phyloP scores from a whole-genome alignment of 164 flowering plant genomes.

The Paratinospora sagittata region DNA sequence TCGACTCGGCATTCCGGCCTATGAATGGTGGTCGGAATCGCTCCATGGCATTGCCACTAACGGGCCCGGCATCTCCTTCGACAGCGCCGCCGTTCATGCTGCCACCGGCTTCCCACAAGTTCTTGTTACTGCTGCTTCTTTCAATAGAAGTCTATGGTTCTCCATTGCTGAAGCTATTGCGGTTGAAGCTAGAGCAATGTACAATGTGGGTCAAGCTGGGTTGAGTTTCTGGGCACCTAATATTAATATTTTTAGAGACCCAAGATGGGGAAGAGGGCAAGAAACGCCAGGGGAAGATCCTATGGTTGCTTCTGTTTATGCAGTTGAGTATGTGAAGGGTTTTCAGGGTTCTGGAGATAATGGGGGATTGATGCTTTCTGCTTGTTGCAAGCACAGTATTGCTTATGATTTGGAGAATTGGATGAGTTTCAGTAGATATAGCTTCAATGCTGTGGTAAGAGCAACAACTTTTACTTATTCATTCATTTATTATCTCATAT shows the following conservation, averaged over 20 bases:
- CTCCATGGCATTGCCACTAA: slow-evolving; percentile 73
- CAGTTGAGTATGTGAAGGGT: slow-evolving; percentile 59
- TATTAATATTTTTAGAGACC: slow-evolving; percentile 77
- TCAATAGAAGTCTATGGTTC: slow-evolving; percentile 58
- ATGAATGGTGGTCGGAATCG: slow-evolving; percentile 87
- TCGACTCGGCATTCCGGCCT: slow-evolving; percentile 59
- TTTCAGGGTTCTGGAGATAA: slow-evolving; percentile 37
- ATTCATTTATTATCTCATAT: no score
- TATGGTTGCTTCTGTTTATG: slow-evolving; percentile 50
- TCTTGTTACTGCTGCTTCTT: slow-evolving; percentile 48
- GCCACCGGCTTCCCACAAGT: slow-evolving; percentile 84
- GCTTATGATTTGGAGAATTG: slow-evolving; percentile 96
- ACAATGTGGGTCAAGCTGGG: slow-evolving; percentile 72
- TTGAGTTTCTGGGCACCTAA: slow-evolving; percentile 82
- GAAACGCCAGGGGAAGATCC: slow-evolving; percentile 95
- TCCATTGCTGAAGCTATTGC: slow-evolving; percentile 45
- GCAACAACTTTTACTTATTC: neutral
- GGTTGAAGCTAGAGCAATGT: slow-evolving; percentile 70
- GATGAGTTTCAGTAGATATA: slow-evolving; percentile 58
- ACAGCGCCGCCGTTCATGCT: slow-evolving; percentile 32
- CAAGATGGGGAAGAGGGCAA: slow-evolving; percentile 95
- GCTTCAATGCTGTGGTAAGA: slow-evolving; percentile 85
- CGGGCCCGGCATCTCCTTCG: slow-evolving; percentile 75
- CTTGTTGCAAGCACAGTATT: slow-evolving; percentile 91
- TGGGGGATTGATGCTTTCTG: slow-evolving; percentile 62